Evolutionary conservation across 1,284 basidiomycete species (phyloP).

Genomic region (Papiliotrema flavescens): DNA sequence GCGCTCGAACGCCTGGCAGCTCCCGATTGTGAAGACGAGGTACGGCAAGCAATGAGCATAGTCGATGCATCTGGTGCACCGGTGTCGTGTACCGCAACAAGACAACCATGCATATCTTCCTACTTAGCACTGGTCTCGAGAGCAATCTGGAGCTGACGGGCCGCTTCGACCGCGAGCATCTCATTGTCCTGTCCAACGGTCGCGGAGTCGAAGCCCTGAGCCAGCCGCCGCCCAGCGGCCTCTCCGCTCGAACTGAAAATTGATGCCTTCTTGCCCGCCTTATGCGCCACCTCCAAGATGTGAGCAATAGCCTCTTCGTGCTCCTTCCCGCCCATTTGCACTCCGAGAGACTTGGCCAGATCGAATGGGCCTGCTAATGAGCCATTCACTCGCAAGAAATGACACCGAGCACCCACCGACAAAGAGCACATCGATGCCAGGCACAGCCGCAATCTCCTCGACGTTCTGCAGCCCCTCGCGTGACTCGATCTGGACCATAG

Average conservation of each 20-base stretch:
- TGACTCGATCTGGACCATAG: constrained; percentile 34
- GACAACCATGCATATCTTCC: no score
- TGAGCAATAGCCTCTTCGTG: constrained; percentile 58
- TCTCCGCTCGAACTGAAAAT: constrained; percentile 37
- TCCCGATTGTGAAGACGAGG: no score
- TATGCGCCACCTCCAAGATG: constrained; percentile 56
- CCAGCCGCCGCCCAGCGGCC: no score
- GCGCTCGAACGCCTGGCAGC: no score
- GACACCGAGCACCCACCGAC: constrained; percentile 50
- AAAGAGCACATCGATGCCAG: constrained; percentile 60
- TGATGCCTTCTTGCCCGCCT: constrained; percentile 57
- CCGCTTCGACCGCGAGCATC: no score
- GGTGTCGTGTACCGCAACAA: no score
- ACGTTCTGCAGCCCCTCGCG: constrained; percentile 29
- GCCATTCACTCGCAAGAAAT: neutral
- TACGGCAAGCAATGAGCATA: no score
- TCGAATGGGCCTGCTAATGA: constrained; percentile 55
- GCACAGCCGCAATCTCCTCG: constrained; percentile 27
- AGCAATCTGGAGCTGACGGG: no score
- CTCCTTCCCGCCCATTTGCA: constrained; percentile 23
- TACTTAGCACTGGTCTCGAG: no score
- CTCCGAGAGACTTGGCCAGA: constrained; percentile 51
- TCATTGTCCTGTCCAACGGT: no score
- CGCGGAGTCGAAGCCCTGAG: no score
- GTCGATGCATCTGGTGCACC: no score